Percentiles rank a stretch among this genome's conserved stretches.
Evolutionary conservation across 2,329 filamentous ascomycete genomes (phyloP).

Genomic region (Fusarium nelsonii): DNA sequence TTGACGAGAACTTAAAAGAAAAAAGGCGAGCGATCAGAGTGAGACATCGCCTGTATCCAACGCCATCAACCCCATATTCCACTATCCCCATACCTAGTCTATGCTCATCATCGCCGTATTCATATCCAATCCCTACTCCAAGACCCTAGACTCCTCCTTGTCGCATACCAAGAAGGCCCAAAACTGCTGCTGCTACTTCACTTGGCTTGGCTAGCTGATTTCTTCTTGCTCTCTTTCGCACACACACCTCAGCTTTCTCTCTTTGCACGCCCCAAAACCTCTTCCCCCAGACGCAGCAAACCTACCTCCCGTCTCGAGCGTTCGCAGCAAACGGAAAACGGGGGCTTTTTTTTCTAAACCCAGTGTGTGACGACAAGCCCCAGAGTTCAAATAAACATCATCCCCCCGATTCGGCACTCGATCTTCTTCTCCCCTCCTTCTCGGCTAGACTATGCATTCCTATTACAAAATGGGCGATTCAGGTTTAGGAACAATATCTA

Average conservation of each 20-base stretch:
- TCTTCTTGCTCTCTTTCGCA: constrained; percentile 13
- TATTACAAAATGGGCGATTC: constrained; percentile 48
- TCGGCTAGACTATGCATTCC: constrained; percentile 29
- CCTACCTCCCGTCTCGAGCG: constrained; percentile 11
- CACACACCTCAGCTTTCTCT: constrained; percentile 13
- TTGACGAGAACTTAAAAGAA: not conserved
- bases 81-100: not conserved
- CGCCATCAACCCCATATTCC: not conserved
- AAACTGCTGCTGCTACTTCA: constrained; percentile 14
- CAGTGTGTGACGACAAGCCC: constrained; percentile 26
- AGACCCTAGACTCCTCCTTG: constrained; percentile 24
- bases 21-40: not conserved
- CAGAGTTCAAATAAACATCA: constrained; percentile 28
- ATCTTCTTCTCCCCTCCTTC: constrained; percentile 18
- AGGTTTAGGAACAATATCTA: constrained; percentile 34
- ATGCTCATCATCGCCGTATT: constrained; percentile 5
- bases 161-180: constrained; percentile 1
- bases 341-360: constrained; percentile 1
- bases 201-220: constrained; percentile 6
- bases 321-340: constrained; percentile 21
- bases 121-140: not conserved
- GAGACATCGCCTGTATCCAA: not conserved
- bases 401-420: constrained; percentile 19
- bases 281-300: constrained; percentile 18
- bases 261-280: constrained; percentile 13